Base-by-base conservation (phyloP, 208 protist species). In the Leishmania braziliensis region DNA sequence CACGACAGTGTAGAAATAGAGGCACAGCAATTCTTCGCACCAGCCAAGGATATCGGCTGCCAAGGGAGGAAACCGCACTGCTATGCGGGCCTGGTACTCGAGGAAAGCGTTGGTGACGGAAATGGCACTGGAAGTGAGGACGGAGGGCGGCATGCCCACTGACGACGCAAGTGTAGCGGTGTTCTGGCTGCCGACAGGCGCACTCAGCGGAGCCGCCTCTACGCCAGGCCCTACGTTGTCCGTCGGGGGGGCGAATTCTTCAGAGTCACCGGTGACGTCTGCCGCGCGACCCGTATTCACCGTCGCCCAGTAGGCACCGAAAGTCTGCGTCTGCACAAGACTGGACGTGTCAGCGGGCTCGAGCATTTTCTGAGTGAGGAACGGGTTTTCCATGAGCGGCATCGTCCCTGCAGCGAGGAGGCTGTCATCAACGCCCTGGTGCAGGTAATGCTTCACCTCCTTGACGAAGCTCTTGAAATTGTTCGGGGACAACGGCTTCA, bases 1-100 rank as follows among this genome's bases (percentile, higher is more conserved):
- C 54, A 91, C 86, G 16, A 95, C 89, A 33, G 89, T 93, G 87
- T 93, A 96, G n/a, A 94, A 86, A 76, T 95, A 96, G 23, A 95
- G 78, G 72, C 81, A 77, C 70, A 94, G 75, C 70, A 95, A 82
- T 77, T 95, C 90, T 66, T 93, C 89, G 75, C 86, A 89, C 92
- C 94, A 96, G 72, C 50, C 75, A 46, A 97, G 79, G 50, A 95
- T 91, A 60, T 94, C 89, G 3, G 89, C 69, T 18, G 92, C 92
- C 39, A 97, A 83, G 12, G 91, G 92, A 8, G 94, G 89, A 81
- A 91, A 95, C 74, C 94, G 92, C 33, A 91, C 89, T 6, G 90
- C 92, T 48, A 96, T 80, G 74, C 93, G 89, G 53, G 92, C 93
- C 71, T 92, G 83, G 76, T 95, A 95, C 86, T 97, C 91, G 66